phyloP scores from a whole-genome alignment of 352 stramenopile genomes.

The Phytopythium cucurbitacearum region DNA sequence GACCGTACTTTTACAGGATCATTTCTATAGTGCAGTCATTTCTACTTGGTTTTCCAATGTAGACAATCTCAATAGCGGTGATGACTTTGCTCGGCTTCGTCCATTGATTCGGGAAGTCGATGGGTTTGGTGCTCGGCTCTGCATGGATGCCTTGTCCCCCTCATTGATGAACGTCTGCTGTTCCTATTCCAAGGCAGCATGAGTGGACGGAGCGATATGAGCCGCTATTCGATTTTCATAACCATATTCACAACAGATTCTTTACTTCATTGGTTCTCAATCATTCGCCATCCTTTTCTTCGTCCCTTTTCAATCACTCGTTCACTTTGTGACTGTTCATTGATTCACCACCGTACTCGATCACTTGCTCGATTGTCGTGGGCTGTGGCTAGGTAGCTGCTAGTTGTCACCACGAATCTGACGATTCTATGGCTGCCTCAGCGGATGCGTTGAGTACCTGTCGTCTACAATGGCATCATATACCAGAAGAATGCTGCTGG shows the following conservation, averaged over 20 bases:
- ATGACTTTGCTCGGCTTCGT: constrained; percentile 17
- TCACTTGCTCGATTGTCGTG: too few species aligned
- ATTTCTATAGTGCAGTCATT: constrained; percentile 24
- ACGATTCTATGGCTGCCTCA: too few species aligned
- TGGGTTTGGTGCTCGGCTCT: constrained; percentile 5
- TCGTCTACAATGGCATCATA: too few species aligned
- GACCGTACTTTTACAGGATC: constrained; percentile 28
- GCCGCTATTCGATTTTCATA: constrained; percentile 3
- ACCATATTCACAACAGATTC: neutral
- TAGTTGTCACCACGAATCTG: too few species aligned
- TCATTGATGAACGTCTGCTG: constrained; percentile 38
- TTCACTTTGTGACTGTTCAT: too few species aligned
- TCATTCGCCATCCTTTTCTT: too few species aligned
- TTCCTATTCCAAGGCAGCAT: constrained; percentile 38
- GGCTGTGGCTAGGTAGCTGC: too few species aligned
- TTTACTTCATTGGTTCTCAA: neutral
- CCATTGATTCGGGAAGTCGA: constrained; percentile 20
- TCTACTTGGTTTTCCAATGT: constrained; percentile 24
- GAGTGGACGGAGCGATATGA: constrained; percentile 38
- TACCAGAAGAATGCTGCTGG: too few species aligned
- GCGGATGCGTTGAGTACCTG: too few species aligned
- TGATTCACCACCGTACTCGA: too few species aligned
- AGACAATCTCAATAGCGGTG: constrained; percentile 19
- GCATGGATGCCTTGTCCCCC: constrained; percentile 13
- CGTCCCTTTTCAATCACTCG: too few species aligned